Evolutionary conservation across 2,329 filamentous ascomycete genomes (phyloP).

Genomic region (Bisporella sp.): DNA sequence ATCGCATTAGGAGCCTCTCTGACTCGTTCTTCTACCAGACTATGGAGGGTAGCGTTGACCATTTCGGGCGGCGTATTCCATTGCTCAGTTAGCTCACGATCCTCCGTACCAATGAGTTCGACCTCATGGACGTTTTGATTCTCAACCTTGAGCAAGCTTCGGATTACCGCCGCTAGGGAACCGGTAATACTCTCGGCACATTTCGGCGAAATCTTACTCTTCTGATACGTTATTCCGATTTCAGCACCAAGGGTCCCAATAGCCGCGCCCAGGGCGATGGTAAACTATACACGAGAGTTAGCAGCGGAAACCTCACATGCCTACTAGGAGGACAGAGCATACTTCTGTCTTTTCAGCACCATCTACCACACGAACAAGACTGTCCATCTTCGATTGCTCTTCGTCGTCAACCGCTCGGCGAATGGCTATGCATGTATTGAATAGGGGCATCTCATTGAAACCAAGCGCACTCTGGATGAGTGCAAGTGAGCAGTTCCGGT

Average conservation of each 20-base stretch:
- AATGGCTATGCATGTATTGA: not conserved
- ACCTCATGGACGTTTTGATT: not conserved
- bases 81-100: not conserved
- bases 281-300: not conserved
- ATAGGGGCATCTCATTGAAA: not conserved
- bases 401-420: not conserved
- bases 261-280: not conserved
- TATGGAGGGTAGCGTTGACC: not conserved
- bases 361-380: not conserved
- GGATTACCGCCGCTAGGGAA: not conserved
- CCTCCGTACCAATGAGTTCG: not conserved
- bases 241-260: not conserved
- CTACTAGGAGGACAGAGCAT: not conserved
- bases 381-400: not conserved
- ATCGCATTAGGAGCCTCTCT: not conserved
- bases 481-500: not conserved
- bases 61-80: not conserved
- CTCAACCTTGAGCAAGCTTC: not conserved
- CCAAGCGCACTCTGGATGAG: not conserved
- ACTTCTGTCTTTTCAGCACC: not conserved
- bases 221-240: not conserved
- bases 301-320: too few species aligned
- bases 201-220: not conserved
- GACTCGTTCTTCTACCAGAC: not conserved
- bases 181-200: not conserved